Conservation (phyloP, 352 stramenopile genomes). For the Phytophthora melonis region DNA sequence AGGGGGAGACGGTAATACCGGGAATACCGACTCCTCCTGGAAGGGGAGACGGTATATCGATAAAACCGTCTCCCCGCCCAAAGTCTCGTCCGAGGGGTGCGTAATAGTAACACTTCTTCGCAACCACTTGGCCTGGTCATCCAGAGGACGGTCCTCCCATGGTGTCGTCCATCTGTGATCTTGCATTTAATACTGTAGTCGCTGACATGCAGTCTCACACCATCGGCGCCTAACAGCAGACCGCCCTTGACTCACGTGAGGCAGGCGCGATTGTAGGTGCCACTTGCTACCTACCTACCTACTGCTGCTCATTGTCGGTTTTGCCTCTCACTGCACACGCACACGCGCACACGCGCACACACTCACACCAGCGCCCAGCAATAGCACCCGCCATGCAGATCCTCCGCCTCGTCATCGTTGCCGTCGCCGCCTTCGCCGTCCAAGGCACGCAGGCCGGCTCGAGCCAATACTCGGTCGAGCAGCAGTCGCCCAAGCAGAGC, state of each 20-base stretch:
- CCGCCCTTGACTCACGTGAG: too few relatives aligned
- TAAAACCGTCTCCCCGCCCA: too few relatives aligned
- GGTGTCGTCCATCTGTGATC: not conserved
- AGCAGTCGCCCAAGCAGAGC: not conserved
- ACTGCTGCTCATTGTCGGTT: constrained; percentile 29
- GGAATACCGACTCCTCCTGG: too few relatives aligned
- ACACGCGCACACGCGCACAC: not conserved
- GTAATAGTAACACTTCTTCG: constrained; percentile 1
- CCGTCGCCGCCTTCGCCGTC: constrained; percentile 35
- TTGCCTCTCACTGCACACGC: constrained; percentile 21
- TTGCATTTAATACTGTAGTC: too few relatives aligned
- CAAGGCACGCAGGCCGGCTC: constrained; percentile 40
- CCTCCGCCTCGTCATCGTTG: constrained; percentile 26
- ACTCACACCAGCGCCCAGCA: too few relatives aligned
- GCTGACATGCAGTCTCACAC: not conserved
- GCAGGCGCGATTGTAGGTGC: too few relatives aligned
- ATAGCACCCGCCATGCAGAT: constrained; percentile 28
- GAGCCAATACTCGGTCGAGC: not conserved
- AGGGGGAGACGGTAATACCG: too few relatives aligned
- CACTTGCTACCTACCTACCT: not conserved
- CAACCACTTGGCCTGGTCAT: constrained; percentile 11
- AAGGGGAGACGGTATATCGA: too few relatives aligned
- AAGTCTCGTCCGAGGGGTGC: too few relatives aligned
- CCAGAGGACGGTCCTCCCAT: too few relatives aligned
- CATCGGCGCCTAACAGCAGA: too few relatives aligned